Percentiles rank a stretch among this genome's conserved stretches.
Conservation (phyloP, 2,329 filamentous ascomycete species). For the Macrophomina tecta region DNA sequence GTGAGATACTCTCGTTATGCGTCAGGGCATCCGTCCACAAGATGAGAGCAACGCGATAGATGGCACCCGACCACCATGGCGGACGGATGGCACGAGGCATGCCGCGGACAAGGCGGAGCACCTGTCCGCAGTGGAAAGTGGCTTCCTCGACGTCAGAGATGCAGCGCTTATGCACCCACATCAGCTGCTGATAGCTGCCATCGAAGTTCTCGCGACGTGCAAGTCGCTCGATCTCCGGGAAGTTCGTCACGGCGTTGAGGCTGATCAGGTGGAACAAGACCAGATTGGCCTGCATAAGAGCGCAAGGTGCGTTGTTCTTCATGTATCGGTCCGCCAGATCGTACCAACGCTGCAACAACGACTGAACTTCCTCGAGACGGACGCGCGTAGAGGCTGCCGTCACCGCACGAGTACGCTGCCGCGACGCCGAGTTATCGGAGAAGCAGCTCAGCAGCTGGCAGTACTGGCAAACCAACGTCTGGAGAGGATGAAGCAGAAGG, state of each 20-base stretch:
- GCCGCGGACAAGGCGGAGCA: conserved; percentile 64
- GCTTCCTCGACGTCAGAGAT: conserved; percentile 68
- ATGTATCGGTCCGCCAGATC: conserved; percentile 64
- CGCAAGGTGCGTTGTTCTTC: conserved; percentile 63
- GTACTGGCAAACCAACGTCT: conserved; percentile 68
- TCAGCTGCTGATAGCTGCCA: conserved; percentile 60
- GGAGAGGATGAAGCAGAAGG: conserved; percentile 72
- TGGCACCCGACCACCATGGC: conserved; percentile 72
- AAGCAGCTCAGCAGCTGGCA: conserved; percentile 71
- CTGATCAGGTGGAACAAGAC: conserved; percentile 74
- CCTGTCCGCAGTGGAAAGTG: conserved; percentile 71
- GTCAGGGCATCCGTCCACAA: conserved; percentile 68
- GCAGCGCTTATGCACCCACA: conserved; percentile 65
- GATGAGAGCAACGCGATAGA: conserved; percentile 70
- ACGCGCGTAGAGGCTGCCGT: conserved; percentile 66
- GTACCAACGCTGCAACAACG: conserved; percentile 70
- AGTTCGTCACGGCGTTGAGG: conserved; percentile 71
- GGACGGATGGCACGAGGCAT: conserved; percentile 68
- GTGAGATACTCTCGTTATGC: conserved; percentile 52
- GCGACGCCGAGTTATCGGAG: conserved; percentile 57
- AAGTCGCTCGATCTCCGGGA: conserved; percentile 70
- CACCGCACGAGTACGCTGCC: conserved; percentile 56
- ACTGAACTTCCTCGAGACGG: conserved; percentile 69
- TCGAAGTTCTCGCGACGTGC: conserved; percentile 67
- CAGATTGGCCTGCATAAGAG: conserved; percentile 68